phyloP scores from a whole-genome alignment of 1,284 basidiomycete genomes.

The Gomphus bonarii region DNA sequence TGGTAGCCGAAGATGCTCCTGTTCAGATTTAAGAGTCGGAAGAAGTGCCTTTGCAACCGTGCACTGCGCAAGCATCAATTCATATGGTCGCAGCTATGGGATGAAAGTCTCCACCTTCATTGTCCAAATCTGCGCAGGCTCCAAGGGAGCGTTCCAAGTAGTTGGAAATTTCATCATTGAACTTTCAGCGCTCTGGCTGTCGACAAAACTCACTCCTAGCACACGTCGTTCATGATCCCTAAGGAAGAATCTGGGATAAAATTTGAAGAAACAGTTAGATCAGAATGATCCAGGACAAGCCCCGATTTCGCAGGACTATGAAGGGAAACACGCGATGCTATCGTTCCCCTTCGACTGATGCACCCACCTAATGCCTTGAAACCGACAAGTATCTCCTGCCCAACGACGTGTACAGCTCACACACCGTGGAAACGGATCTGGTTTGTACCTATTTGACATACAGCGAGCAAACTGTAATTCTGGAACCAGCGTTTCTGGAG shows the following conservation, averaged over 20 bases:
- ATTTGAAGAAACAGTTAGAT: neutral
- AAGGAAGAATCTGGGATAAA: slow-evolving; percentile 43
- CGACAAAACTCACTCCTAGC: slow-evolving; percentile 56
- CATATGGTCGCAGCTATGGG: slow-evolving; percentile 4
- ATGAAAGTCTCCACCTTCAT: slow-evolving; percentile 43
- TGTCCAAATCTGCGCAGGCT: slow-evolving; percentile 35
- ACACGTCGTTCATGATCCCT: slow-evolving; percentile 47
- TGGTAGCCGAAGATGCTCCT: slow-evolving; percentile 50
- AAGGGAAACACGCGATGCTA: neutral
- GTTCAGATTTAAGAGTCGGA: slow-evolving; percentile 58
- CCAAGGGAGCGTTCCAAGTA: slow-evolving; percentile 52
- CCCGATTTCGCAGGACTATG: neutral
- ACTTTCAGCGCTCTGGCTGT: slow-evolving; percentile 44
- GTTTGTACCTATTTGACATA: slow-evolving; percentile 67
- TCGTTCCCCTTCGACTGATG: neutral
- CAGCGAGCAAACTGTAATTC: slow-evolving; percentile 67
- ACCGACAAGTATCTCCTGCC: slow-evolving; percentile 75
- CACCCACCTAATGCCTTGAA: slow-evolving; percentile 47
- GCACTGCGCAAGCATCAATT: slow-evolving; percentile 25
- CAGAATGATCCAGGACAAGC: neutral
- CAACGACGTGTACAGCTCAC: slow-evolving; percentile 73
- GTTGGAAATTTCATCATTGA: slow-evolving; percentile 55
- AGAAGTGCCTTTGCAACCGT: slow-evolving; percentile 64
- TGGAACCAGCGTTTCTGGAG: neutral
- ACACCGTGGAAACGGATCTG: slow-evolving; percentile 61